These are phyloP conservation scores for Pythium chondricola DNA, from an alignment of 352 stramenopile species.

Conservation along the genomic window DNA sequence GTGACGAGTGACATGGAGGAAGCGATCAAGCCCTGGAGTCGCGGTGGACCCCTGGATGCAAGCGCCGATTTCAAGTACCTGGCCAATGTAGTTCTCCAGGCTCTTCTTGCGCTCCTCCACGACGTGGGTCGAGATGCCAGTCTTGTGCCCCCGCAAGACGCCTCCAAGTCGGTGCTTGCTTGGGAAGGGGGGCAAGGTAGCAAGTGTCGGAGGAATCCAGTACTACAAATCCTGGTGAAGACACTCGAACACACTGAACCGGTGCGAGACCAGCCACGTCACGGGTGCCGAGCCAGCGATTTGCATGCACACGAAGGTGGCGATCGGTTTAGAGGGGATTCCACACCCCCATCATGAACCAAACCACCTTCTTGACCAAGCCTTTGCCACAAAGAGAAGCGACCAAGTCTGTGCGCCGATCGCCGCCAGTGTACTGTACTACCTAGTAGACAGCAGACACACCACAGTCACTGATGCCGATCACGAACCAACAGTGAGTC, in stretches of 20 bases:
- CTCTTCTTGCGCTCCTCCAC: constrained; percentile 79
- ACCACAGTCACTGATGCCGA: too few species aligned
- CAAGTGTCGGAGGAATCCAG: constrained; percentile 60
- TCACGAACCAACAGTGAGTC: too few species aligned
- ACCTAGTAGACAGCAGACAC: too few species aligned
- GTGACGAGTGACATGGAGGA: constrained; percentile 80
- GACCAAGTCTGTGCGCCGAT: too few species aligned
- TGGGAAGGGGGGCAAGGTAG: constrained; percentile 59
- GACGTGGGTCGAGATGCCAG: constrained; percentile 79
- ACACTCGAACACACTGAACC: constrained; percentile 63
- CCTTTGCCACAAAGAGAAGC: too few species aligned
- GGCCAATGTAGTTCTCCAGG: constrained; percentile 73
- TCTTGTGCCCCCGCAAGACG: constrained; percentile 80
- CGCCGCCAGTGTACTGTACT: too few species aligned
- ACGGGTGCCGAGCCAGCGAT: constrained; percentile 43
- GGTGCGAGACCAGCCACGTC: constrained; percentile 65
- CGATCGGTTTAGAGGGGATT: too few species aligned
- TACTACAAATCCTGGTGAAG: constrained; percentile 73
- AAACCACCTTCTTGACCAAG: too few species aligned
- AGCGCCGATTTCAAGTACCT: constrained; percentile 78
- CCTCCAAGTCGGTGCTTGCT: constrained; percentile 79
- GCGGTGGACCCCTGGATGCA: constrained; percentile 71
- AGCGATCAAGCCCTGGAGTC: constrained; percentile 79
- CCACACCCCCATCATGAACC: too few species aligned
- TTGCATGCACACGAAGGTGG: constrained; percentile 75